Evolutionary conservation across 164 flowering plant species (phyloP).

Genomic region (Magnolia sinica): DNA sequence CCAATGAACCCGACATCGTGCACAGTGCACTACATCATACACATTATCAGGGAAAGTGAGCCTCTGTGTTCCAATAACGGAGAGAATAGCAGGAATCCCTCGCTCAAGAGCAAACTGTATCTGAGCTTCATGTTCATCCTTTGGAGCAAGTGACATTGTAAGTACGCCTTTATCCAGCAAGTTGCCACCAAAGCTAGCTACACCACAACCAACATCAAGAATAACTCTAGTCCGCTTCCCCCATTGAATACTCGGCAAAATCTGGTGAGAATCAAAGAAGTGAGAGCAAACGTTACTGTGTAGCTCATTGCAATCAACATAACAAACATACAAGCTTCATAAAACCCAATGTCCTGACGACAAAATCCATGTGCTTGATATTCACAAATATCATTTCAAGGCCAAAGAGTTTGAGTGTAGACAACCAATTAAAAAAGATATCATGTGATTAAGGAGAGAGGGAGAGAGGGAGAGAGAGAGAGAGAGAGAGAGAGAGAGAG

Average conservation of each 20-base stretch:
- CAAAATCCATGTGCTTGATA: too few species aligned
- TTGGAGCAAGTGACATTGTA: constrained; percentile 95
- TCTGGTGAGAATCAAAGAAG: constrained; percentile 31
- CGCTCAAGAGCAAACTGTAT: constrained; percentile 96
- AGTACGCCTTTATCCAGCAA: constrained; percentile 74
- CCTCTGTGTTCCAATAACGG: constrained; percentile 81
- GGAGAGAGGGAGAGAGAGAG: too few species aligned
- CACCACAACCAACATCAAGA: constrained; percentile 96
- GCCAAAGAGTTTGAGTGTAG: not conserved
- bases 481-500: too few species aligned
- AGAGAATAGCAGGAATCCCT: constrained; percentile 86
- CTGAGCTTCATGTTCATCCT: constrained; percentile 98
- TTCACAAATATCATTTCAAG: too few species aligned
- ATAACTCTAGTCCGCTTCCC: constrained; percentile 70
- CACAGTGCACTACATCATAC: constrained; percentile 87
- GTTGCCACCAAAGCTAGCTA: constrained; percentile 97
- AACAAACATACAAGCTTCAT: not conserved
- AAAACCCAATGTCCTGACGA: too few species aligned
- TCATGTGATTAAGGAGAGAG: too few species aligned
- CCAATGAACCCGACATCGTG: constrained; percentile 96
- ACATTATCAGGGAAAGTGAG: constrained; percentile 71
- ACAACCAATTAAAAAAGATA: not conserved
- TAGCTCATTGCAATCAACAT: not conserved
- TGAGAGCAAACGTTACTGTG: not conserved
- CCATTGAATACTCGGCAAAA: constrained; percentile 57